These are phyloP conservation scores for Misopates orontium DNA, from an alignment of 257 asterid genomes.

Conservation along the genomic window DNA sequence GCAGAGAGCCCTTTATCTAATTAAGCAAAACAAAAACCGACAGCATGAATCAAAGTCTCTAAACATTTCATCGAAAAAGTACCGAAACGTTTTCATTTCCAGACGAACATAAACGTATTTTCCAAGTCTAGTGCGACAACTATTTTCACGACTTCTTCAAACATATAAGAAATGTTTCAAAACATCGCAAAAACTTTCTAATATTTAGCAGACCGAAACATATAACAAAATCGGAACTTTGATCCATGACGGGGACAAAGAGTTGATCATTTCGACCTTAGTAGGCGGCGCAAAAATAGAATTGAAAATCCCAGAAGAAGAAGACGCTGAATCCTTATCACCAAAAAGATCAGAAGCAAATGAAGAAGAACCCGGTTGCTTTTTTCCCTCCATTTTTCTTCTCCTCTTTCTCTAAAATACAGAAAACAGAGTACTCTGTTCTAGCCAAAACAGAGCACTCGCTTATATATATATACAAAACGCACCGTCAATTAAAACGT, in stretches of 20 bases:
- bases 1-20: conserved; percentile 14
- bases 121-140: no score
- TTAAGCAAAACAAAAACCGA: conserved; percentile 1
- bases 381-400: conserved; percentile 63
- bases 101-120: no score
- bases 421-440: no score
- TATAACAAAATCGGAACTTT: no score
- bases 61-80: no score
- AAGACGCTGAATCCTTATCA: conserved; percentile 46
- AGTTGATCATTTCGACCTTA: conserved; percentile 38
- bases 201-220: no score
- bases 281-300: conserved; percentile 68
- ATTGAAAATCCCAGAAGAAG: conserved; percentile 60
- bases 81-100: no score
- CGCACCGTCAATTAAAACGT: conserved; percentile 65
- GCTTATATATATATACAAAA: conserved; percentile 40
- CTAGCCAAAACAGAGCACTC: no score
- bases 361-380: conserved; percentile 70
- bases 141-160: no score
- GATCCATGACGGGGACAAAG: neutral
- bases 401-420: conserved; percentile 8
- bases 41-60: no score
- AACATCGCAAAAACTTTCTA: no score
- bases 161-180: no score
- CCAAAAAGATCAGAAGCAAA: conserved; percentile 91